Percentiles rank a stretch among this genome's conserved stretches.
Evolutionary conservation across 495 filamentous ascomycete species (phyloP).

Genomic region (Neurospora sp.): DNA sequence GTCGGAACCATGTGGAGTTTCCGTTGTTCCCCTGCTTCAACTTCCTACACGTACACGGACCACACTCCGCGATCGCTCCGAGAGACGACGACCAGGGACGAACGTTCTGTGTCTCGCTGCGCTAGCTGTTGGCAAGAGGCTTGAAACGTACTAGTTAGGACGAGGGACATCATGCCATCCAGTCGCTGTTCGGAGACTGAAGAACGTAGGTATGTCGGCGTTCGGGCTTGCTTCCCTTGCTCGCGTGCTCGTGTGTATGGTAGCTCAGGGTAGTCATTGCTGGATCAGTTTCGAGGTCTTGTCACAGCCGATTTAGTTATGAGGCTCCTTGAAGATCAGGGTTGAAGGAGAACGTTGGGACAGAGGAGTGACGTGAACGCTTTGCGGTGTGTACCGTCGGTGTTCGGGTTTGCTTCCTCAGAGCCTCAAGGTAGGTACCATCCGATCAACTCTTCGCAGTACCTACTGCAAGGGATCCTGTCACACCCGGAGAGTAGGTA

Average conservation of each 20-base stretch:
- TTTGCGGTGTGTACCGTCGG: background rate
- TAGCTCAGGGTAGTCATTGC: background rate
- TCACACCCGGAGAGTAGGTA: no score
- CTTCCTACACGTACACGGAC: background rate
- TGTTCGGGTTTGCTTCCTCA: background rate
- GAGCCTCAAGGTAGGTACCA: background rate
- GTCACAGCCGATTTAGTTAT: background rate
- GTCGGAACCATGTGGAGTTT: background rate
- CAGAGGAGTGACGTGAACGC: background rate
- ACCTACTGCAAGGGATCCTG: background rate
- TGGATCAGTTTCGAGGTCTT: background rate
- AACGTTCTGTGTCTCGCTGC: background rate
- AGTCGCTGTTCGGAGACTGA: background rate
- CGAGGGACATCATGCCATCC: background rate
- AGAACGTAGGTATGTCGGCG: background rate
- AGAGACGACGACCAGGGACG: background rate
- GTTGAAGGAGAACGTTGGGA: background rate
- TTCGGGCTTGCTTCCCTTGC: background rate
- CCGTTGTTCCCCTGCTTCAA: background rate
- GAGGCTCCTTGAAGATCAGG: background rate
- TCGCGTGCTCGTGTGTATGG: background rate
- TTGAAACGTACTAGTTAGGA: background rate
- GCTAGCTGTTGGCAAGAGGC: background rate
- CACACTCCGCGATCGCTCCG: background rate
- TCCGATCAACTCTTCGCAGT: background rate